A percentile compares a stretch with the other conserved stretches of the same genome.
These are phyloP conservation scores for Aureobasidium musti DNA, from an alignment of 2,329 filamentous ascomycete species.

Conservation along the genomic window DNA sequence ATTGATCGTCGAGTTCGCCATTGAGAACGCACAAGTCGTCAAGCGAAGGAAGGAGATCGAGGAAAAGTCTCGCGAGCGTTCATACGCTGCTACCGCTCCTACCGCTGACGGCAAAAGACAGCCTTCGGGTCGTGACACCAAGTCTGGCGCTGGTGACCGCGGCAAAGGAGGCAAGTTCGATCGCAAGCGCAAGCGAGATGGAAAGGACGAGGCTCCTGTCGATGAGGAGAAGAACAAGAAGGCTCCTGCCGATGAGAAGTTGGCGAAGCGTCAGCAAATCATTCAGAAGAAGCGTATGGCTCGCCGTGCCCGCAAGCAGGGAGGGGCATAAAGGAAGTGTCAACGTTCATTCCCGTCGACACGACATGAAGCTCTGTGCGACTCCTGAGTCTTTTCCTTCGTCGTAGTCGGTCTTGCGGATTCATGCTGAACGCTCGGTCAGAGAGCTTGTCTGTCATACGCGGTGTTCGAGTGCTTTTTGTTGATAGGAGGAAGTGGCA, in stretches of 20 bases:
- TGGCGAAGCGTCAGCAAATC: slow-evolving; percentile 69
- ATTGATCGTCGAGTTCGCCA: slow-evolving; percentile 93
- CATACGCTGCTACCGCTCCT: slow-evolving; percentile 28
- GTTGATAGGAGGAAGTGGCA: slow-evolving; percentile 5
- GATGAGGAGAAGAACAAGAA: slow-evolving; percentile 40
- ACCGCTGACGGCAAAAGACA: slow-evolving; percentile 15
- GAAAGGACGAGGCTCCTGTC: slow-evolving; percentile 34
- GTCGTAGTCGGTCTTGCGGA: neutral
- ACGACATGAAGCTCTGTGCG: slow-evolving; percentile 13
- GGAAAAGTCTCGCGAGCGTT: slow-evolving; percentile 52
- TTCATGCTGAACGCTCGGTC: neutral
- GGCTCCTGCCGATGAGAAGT: slow-evolving; percentile 51
- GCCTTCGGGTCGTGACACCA: slow-evolving; percentile 21
- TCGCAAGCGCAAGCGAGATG: slow-evolving; percentile 46
- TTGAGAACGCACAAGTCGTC: slow-evolving; percentile 97
- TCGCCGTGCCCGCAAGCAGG: slow-evolving; percentile 55
- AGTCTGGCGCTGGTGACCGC: slow-evolving; percentile 27
- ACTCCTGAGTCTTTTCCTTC: slow-evolving; percentile 3
- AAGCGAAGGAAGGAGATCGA: slow-evolving; percentile 69
- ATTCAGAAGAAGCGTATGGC: slow-evolving; percentile 82
- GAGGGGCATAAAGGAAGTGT: slow-evolving; percentile 15
- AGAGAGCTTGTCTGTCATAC: neutral
- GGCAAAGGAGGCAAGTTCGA: slow-evolving; percentile 35
- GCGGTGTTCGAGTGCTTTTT: neutral
- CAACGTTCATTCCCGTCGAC: slow-evolving; percentile 18